Evolutionary conservation across 2,329 filamentous ascomycete genomes (phyloP), one percentile per base, ranked within the genome.

Genomic region (Nemania serpens): DNA sequence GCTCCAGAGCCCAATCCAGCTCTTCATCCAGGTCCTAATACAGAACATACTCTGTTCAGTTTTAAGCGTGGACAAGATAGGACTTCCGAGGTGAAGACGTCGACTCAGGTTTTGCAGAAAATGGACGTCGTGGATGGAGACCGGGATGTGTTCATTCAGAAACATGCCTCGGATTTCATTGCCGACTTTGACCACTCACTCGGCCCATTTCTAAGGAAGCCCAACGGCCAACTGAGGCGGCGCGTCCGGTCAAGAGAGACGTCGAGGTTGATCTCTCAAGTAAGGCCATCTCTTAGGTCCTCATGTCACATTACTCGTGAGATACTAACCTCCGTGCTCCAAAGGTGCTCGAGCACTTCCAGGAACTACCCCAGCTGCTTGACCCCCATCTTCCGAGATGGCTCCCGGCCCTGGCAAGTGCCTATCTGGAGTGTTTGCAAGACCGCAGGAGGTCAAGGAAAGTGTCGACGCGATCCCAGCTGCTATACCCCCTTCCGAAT

Each of bases 341-440:
- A 36, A 57, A 83, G 80, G 74, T 84, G 4, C 85, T 99, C 51
- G 93, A 97, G 68, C 88, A 90, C 1, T 99, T 98, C 69, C 94
- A 98, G 81, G 93, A 97, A 79, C 89, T 96, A 66, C 95, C 95
- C 17, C 95, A 99, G 74, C 83, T 98, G 41, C 84, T 99, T 25
- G 95, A 99, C 76, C 86, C 91, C 10, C 85, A 94, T 74, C 82
- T 99, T 43, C 87, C 90, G 52, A 83, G 78, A 65, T 87, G 96
- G 75, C 81, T 98, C 51, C 89, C 91, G 22, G 79, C 85, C 42
- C 81, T 98, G 37, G 87, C 91, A 25, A 83, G 88, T 70, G 89
- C 91, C 17, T 96, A 94, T 70, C 78, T 97, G 18, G 84, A 86
- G 55, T 87, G 86, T 69, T 77, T 93, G 9, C 78, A 78, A 64